Evolutionary conservation across 257 asterid genomes (phyloP), one percentile per base, ranked within the genome.

Genomic region (Ophiorrhiza pumila): DNA sequence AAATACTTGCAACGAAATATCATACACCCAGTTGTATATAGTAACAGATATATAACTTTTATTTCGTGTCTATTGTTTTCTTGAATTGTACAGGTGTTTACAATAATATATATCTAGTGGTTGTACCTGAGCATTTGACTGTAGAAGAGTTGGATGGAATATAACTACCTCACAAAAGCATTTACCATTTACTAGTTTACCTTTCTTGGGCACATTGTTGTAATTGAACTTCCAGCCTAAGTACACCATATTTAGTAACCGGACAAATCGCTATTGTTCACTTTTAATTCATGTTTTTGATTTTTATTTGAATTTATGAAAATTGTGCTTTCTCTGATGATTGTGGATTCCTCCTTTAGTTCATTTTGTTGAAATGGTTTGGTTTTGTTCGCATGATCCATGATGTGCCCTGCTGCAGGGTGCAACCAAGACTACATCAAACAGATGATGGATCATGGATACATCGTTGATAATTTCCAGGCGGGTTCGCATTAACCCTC

Each of bases 51-150:
- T 2, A 41, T 18, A 31, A 29, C 13, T 53, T 41, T 18, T 22
- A 1, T 18, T 37, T 7, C n/a, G 35, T 64, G 52, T 45, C 60
- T 4, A 18, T 37, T 53, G 47, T 27, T 39, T 32, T 61, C 47
- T 37, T 37, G 15, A 67, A 42, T 66, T 74, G 78, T 74, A 74
- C 68, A 66, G 78, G 73, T 17, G 55, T 17, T 42, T 25, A 46
- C 11, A 46, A 5, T 43, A 58, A 34, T 52, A 12, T 18, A 42
- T 43, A 52, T 74, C 29, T 47, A 74, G 66, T 64, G 37, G 22
- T 74, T 68, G 27, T 68, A 47, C 60, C 0, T 1, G 13, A 59
- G 3, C 50, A 22, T 63, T 37, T 63, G 31, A 46, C 25, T 41
- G 50, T 10, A 20, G 53, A 64, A n/a, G 50, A 63, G 68, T 39